These are phyloP conservation scores for Elaphomyces granulatus DNA, from an alignment of 495 filamentous ascomycete genomes.

Conservation along the genomic window DNA sequence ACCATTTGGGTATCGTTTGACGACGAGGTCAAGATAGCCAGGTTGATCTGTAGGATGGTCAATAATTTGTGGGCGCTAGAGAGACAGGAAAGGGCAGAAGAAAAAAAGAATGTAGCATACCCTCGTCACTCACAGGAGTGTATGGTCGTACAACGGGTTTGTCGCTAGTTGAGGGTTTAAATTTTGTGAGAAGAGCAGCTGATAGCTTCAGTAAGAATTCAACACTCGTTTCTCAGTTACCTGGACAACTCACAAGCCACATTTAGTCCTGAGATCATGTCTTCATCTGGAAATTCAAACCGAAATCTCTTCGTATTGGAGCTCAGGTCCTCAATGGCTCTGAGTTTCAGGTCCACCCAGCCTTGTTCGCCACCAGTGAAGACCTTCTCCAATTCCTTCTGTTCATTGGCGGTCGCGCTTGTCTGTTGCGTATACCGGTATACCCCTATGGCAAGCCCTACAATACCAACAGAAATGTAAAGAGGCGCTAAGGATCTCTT, in stretches of 20 bases:
- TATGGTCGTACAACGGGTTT: slow-evolving; percentile 84
- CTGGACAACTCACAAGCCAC: slow-evolving; percentile 47
- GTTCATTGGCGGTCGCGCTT: slow-evolving; percentile 18
- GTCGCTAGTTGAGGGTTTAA: slow-evolving; percentile 56
- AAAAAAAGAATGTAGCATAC: slow-evolving; percentile 26
- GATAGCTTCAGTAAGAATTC: slow-evolving; percentile 1
- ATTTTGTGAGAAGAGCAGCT: slow-evolving; percentile 78
- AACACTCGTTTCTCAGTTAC: background rate
- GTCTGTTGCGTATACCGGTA: slow-evolving; percentile 27
- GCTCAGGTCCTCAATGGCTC: slow-evolving; percentile 61
- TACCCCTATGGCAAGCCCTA: slow-evolving; percentile 28
- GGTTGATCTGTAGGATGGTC: slow-evolving; percentile 38
- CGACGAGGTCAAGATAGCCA: slow-evolving; percentile 74
- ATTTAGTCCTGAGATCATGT: slow-evolving; percentile 66
- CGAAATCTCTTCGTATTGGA: slow-evolving; percentile 82
- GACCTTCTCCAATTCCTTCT: slow-evolving; percentile 30
- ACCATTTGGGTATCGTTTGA: slow-evolving; percentile 82
- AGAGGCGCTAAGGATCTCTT: slow-evolving; percentile 28
- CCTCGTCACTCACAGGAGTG: slow-evolving; percentile 79
- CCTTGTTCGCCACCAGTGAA: slow-evolving; percentile 82
- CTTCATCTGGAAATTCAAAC: slow-evolving; percentile 69
- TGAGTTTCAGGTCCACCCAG: slow-evolving; percentile 65
- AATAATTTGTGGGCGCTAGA: too few species aligned
- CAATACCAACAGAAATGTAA: slow-evolving; percentile 27
- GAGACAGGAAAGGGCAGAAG: background rate